Base-by-base conservation (phyloP, 192 early-diverging fungal species). In the Radiomyces spectabilis region DNA sequence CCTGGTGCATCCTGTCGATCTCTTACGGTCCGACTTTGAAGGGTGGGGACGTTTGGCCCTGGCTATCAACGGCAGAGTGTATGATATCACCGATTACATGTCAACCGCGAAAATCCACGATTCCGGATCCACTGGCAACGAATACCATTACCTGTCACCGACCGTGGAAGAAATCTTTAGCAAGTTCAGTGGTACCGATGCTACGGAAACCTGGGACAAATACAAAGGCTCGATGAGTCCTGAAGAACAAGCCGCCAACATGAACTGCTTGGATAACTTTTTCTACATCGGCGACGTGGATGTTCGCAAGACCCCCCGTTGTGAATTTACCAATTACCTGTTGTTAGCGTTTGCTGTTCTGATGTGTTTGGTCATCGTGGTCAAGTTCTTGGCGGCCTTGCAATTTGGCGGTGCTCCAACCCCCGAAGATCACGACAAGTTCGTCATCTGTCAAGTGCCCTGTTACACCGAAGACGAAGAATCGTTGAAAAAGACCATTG, bases 401-500 rank as follows among this genome's bases (percentile, higher is more conserved):
- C 87, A 88, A 54, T 86, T 94, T 32, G 79, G 83, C 15, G 68
- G 78, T 43, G 70, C 71, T 31, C 84, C 83, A 66, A 79, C 73
- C 10, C 85, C 87, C 10, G 93, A 95, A 59, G 87, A 93, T 62
- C 88, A 89, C 54, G 92, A 98, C 78, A 94, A 93, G 77, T 95
- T 96, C 81, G 89, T 96, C 30, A 94, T 98, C 55, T 88, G 85
- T 56, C 87, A 93, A 63, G 92, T 98, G 19, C 93, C 95, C 31
- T 96, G 94, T 68, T 96, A 96, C 63, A 94, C 94, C 1, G 94
- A 96, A 71, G 94, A 87, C 42, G 88, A 91, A 51, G 86, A 92
- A 26, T 85, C 81, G 2, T 68, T 97, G 26, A 74, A 80, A 22
- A 84, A 88, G 52, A 95, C 93, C 0, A 84, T 95, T 41, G 87